phyloP scores from a whole-genome alignment of 257 asterid genomes.

The Ehretia macrophylla region DNA sequence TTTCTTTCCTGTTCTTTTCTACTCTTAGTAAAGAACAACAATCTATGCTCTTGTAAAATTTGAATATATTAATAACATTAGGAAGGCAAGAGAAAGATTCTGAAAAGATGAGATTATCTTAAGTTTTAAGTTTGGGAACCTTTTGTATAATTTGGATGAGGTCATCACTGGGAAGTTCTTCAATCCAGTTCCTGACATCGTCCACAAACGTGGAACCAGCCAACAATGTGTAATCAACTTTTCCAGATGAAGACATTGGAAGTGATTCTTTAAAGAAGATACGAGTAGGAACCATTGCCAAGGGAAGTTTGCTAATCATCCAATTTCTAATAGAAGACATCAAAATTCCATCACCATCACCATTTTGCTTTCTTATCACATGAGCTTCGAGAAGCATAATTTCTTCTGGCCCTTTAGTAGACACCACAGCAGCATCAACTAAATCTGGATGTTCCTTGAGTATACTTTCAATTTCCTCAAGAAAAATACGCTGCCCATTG shows the following conservation, averaged over 20 bases:
- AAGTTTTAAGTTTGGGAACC: constrained; percentile 32
- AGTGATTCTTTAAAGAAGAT: constrained; percentile 50
- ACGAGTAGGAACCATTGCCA: constrained; percentile 54
- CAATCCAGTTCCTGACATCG: constrained; percentile 22
- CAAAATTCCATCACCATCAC: constrained; percentile 35
- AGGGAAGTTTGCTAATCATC: constrained; percentile 65
- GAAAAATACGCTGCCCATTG: constrained; percentile 79
- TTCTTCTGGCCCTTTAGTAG: constrained; percentile 49
- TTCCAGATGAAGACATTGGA: constrained; percentile 83
- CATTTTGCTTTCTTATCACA: constrained; percentile 42
- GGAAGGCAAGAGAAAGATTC: not conserved
- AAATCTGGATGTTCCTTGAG: constrained; percentile 63
- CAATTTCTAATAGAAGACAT: constrained; percentile 53
- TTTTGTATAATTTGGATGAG: constrained; percentile 55
- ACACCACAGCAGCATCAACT: constrained; percentile 77
- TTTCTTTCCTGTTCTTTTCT: too few relatives aligned
- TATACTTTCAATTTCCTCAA: constrained; percentile 76
- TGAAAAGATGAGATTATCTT: not conserved
- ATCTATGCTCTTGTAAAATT: not conserved
- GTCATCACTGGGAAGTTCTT: constrained; percentile 38
- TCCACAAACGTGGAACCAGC: constrained; percentile 36
- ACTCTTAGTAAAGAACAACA: too few relatives aligned
- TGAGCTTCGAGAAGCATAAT: constrained; percentile 67
- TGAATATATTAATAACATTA: not conserved
- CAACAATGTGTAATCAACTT: constrained; percentile 67